Conservation (phyloP, 495 filamentous ascomycete species). For the Hypomontagnella monticulosa region DNA sequence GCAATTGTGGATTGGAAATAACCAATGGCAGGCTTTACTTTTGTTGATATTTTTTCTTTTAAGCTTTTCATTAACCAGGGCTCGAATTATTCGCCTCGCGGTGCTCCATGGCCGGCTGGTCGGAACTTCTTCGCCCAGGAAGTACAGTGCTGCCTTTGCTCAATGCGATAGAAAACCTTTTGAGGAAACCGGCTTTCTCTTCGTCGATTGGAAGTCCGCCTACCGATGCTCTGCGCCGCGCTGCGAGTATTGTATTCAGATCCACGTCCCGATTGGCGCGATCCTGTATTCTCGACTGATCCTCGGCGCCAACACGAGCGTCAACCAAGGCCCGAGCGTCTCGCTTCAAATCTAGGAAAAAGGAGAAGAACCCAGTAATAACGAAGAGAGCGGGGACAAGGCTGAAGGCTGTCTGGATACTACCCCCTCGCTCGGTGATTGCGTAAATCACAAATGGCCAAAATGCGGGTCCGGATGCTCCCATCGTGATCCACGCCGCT, state of each 20-base stretch:
- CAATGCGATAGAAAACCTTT: conserved; percentile 36
- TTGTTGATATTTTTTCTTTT: not conserved
- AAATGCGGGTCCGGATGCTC: conserved; percentile 70
- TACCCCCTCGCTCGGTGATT: conserved; percentile 44
- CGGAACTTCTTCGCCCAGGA: conserved; percentile 30
- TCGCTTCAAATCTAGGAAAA: conserved; percentile 50
- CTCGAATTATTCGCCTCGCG: conserved; percentile 22
- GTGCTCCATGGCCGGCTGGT: conserved; percentile 31
- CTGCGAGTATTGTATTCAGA: conserved; percentile 44
- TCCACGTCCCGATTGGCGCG: conserved; percentile 45
- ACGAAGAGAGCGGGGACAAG: conserved; percentile 50
- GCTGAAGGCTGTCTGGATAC: conserved; percentile 48
- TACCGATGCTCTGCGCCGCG: conserved; percentile 41
- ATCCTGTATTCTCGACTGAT: conserved; percentile 44
- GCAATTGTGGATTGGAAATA: no score
- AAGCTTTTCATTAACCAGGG: conserved; percentile 19
- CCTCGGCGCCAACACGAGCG: conserved; percentile 41
- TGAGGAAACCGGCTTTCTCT: conserved; percentile 35
- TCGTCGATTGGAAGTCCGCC: conserved; percentile 17
- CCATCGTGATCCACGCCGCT: conserved; percentile 72
- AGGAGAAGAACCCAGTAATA: conserved; percentile 47
- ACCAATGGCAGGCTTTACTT: not conserved
- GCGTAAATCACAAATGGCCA: conserved; percentile 70
- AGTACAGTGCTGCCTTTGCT: conserved; percentile 26
- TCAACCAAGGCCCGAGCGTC: conserved; percentile 54